Base-by-base conservation (phyloP, 306 rosid genomes). In the Cucumis hystrix region DNA sequence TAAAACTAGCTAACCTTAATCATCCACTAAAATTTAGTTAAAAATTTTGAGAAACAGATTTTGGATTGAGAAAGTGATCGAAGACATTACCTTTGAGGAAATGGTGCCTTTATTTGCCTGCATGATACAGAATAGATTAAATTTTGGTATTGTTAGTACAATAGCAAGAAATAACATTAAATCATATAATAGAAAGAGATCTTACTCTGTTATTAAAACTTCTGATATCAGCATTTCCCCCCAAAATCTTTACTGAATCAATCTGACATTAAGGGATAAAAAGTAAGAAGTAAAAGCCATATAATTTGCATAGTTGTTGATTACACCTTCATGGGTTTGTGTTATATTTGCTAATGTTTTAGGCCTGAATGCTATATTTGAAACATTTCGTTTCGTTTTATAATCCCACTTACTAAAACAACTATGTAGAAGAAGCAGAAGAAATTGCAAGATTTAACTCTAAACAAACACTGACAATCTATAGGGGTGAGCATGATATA, bases 51-150 rank as follows among this genome's bases (percentile, higher is more conserved):
- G 30, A 28, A 28, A 28, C 3, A 28, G 3, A 28, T 28, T 3
- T 28, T 13, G n/a, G n/a, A 25, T 13, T 25, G 2, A 23, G 7
- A 60, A 13, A 66, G 51, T 16, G 23, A 18, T 3, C 20, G 16
- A 68, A n/a, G 37, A 52, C 73, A 10, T 37, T 67, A 13, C 79
- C 79, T 43, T 76, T 20, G 59, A 60, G 56, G 79, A 76, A 76
- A 76, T 60, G 23, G 15, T 60, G 55, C 69, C 71, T 60, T 76
- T 60, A 18, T 75, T 23, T 12, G 58, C 58, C 79, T 76, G 79
- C 8, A 60, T 5, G 16, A 75, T 13, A 8, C 15, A 49, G 7
- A 41, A 59, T 3, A 60, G 45, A 25, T 41, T 8, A 76, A 47
- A 51, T 18, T 54, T 54, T 54, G 21, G 21, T 54, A 16, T 54